A percentile compares a stretch with the other conserved stretches of the same genome.
phyloP scores from a whole-genome alignment of 2,329 filamentous ascomycete species.

The Neopestalotiopsis rosae region DNA sequence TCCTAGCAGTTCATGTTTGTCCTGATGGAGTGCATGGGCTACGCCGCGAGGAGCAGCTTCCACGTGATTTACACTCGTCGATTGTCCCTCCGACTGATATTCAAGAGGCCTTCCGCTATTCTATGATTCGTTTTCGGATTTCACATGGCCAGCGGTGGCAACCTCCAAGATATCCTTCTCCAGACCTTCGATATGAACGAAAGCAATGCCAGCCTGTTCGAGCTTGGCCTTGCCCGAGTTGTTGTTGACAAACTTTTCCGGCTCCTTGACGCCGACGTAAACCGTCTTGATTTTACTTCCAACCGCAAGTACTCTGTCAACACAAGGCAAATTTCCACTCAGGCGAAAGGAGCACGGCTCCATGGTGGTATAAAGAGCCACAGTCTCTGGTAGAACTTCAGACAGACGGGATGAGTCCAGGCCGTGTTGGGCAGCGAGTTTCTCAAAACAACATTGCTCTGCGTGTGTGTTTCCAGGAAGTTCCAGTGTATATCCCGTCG shows the following conservation, averaged over 20 bases:
- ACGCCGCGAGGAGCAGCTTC: no score
- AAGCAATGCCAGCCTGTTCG: constrained; percentile 73
- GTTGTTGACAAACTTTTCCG: constrained; percentile 84
- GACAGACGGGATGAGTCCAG: constrained; percentile 61
- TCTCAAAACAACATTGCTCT: constrained; percentile 88
- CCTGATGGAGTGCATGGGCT: no score
- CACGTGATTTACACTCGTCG: not conserved
- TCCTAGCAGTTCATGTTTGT: not conserved
- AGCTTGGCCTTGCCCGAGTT: constrained; percentile 78
- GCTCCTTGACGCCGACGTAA: constrained; percentile 87
- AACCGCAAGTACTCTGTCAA: constrained; percentile 75
- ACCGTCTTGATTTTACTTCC: constrained; percentile 72
- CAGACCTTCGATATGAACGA: constrained; percentile 74
- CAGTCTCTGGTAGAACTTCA: constrained; percentile 54
- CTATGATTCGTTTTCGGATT: constrained; percentile 29
- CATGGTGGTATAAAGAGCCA: constrained; percentile 88
- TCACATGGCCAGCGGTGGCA: constrained; percentile 81
- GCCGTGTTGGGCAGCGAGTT: constrained; percentile 60
- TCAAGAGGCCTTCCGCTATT: not conserved
- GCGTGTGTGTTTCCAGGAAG: constrained; percentile 93
- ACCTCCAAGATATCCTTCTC: constrained; percentile 82
- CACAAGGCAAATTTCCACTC: constrained; percentile 78
- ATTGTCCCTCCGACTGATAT: not conserved
- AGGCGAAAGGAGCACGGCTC: constrained; percentile 80
- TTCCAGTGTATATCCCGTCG: constrained; percentile 90